These are phyloP conservation scores for Aspergillus incahuasiensis DNA, from an alignment of 495 filamentous ascomycete genomes.

Conservation along the genomic window DNA sequence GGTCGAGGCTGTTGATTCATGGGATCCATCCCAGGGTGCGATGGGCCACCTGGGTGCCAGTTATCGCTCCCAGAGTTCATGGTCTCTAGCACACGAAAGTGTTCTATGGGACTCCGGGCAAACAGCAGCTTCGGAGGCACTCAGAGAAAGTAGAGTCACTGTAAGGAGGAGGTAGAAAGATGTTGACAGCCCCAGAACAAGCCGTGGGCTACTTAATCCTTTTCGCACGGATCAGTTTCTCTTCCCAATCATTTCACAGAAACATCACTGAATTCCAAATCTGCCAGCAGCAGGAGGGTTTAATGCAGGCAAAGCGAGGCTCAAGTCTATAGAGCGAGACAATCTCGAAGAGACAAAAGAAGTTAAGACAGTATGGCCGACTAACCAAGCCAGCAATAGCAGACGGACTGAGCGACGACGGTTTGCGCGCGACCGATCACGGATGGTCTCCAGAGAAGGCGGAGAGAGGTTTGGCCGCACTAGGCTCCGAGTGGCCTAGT, in stretches of 20 bases:
- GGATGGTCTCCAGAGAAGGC: constrained; percentile 35
- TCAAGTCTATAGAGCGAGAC: neutral
- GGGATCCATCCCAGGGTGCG: constrained; percentile 44
- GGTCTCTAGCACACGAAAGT: constrained; percentile 24
- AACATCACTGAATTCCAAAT: constrained; percentile 22
- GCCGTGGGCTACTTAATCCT: constrained; percentile 17
- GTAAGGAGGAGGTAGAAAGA: constrained; percentile 1
- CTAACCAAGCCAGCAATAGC: constrained; percentile 15
- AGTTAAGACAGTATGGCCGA: constrained; percentile 11
- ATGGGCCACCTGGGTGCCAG: constrained; percentile 45
- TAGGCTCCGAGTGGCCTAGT: constrained; percentile 23
- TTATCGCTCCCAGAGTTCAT: constrained; percentile 49
- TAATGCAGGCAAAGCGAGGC: neutral
- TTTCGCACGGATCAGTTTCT: constrained; percentile 25
- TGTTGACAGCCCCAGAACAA: constrained; percentile 10
- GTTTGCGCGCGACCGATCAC: constrained; percentile 47
- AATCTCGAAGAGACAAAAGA: neutral
- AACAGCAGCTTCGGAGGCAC: neutral
- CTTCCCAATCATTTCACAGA: constrained; percentile 25
- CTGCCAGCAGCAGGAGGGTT: constrained; percentile 13
- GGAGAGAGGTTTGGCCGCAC: constrained; percentile 35
- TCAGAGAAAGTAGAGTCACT: neutral
- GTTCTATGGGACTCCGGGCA: neutral
- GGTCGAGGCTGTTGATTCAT: constrained; percentile 44
- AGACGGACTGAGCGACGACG: constrained; percentile 20